These are phyloP conservation scores for Metroxylon sagu DNA, from an alignment of 176 grass and related monocot species.

Conservation along the genomic window DNA sequence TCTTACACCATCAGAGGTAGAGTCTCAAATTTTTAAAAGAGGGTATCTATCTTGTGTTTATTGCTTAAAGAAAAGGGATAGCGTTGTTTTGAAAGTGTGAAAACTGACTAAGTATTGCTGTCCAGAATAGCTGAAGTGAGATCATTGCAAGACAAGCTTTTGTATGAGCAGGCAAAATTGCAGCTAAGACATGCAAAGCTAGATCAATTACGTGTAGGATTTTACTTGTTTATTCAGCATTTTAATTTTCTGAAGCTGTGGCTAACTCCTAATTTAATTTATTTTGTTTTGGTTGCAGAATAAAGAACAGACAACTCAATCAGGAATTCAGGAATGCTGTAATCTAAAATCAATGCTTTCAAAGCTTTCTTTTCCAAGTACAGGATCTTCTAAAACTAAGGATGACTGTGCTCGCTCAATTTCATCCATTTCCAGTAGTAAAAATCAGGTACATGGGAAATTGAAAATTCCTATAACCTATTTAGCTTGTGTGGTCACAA, in stretches of 20 bases:
- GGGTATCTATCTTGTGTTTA: constrained; percentile 3
- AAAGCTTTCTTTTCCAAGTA: constrained; percentile 17
- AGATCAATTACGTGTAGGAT: constrained; percentile 50
- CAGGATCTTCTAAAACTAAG: constrained; percentile 24
- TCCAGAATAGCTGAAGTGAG: constrained; percentile 53
- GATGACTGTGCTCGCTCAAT: constrained; percentile 13
- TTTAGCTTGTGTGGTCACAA: too few species aligned
- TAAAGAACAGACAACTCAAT: constrained; percentile 30
- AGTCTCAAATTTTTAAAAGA: constrained; percentile 5
- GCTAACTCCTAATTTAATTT: constrained; percentile 17
- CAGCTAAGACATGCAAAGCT: constrained; percentile 67
- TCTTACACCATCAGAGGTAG: constrained; percentile 49
- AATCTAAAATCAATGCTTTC: constrained; percentile 69
- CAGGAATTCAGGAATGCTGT: constrained; percentile 41
- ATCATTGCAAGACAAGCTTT: constrained; percentile 58
- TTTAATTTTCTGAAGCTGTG: constrained; percentile 18
- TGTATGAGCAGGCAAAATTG: constrained; percentile 55
- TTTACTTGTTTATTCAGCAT: constrained; percentile 15
- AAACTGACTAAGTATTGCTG: constrained; percentile 7
- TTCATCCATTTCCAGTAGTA: constrained; percentile 15
- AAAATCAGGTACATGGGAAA: constrained; percentile 27
- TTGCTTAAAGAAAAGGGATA: background rate
- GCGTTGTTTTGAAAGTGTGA: background rate
- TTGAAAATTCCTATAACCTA: too few species aligned
- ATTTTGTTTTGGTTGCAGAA: constrained; percentile 41